A percentile compares a stretch with the other conserved stretches of the same genome.
These are phyloP conservation scores for Dryas integrifolia DNA, from an alignment of 331 rosid species.

Conservation along the genomic window DNA sequence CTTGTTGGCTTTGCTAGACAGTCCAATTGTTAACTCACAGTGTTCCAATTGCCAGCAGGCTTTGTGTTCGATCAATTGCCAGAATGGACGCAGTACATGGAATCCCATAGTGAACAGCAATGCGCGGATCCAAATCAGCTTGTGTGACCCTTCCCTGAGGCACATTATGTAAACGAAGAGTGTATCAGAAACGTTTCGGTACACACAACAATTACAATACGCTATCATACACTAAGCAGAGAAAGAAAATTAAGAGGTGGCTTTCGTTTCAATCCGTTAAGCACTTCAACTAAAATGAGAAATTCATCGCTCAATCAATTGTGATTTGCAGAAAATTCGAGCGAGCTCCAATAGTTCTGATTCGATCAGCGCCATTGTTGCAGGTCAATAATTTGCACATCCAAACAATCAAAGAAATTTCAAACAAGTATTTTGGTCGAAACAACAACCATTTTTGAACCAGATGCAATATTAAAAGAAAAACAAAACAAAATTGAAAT, in stretches of 20 bases:
- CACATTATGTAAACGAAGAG: slow-evolving; percentile 30
- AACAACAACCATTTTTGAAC: not conserved
- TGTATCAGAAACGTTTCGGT: slow-evolving; percentile 18
- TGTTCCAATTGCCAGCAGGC: slow-evolving; percentile 76
- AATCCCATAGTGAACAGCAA: slow-evolving; percentile 72
- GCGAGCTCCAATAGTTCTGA: not conserved
- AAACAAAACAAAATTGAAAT: not conserved
- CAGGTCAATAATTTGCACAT: not conserved
- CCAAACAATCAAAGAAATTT: not conserved
- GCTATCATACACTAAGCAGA: not conserved
- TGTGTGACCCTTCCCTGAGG: slow-evolving; percentile 33
- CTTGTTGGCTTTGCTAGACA: no score
- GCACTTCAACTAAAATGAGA: not conserved
- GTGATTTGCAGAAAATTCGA: not conserved
- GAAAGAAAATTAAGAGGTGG: not conserved
- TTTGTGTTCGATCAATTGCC: slow-evolving; percentile 63
- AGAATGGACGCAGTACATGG: slow-evolving; percentile 80
- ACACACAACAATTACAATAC: not conserved
- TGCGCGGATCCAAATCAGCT: slow-evolving; percentile 54
- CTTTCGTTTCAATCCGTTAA: not conserved
- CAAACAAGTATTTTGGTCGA: not conserved
- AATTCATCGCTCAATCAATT: not conserved
- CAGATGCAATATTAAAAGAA: slow-evolving; percentile 8
- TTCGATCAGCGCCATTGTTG: not conserved
- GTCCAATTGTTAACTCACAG: slow-evolving; percentile 51